phyloP scores from a whole-genome alignment of 2,329 filamentous ascomycete species.

The Paecilomyces sp. region DNA sequence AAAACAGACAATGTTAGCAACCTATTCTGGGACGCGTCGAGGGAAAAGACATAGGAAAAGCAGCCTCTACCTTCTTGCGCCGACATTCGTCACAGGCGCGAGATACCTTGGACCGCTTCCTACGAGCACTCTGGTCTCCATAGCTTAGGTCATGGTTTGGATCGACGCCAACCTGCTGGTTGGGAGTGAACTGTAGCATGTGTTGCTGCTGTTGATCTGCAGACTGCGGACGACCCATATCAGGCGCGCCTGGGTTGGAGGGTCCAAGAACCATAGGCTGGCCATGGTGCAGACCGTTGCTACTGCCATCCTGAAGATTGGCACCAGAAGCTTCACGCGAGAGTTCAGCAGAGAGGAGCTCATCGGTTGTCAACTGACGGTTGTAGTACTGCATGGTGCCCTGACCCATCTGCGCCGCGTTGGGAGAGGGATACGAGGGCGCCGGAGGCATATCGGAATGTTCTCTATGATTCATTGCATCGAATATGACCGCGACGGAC shows the following conservation, averaged over 20 bases:
- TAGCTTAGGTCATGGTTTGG: conserved; percentile 43
- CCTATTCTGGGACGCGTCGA: conserved; percentile 10
- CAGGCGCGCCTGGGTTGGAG: conserved; percentile 24
- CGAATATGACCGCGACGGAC: conserved; percentile 6
- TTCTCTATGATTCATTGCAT: conserved; percentile 34
- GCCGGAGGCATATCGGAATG: conserved; percentile 36
- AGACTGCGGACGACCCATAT: conserved; percentile 30
- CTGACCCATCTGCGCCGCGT: conserved; percentile 37
- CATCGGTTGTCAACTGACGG: conserved; percentile 40
- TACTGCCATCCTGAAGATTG: conserved; percentile 33
- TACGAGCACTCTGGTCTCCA: conserved; percentile 57
- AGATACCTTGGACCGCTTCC: conserved; percentile 79
- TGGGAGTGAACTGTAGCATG: conserved; percentile 36
- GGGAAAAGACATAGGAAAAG: conserved; percentile 2
- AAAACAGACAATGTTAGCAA: conserved; percentile 12
- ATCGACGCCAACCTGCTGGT: conserved; percentile 38
- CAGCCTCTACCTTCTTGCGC: conserved; percentile 59
- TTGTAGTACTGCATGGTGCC: conserved; percentile 38
- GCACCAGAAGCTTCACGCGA: conserved; percentile 39
- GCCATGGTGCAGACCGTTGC: conserved; percentile 33
- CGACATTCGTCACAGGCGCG: conserved; percentile 84
- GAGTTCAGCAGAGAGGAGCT: conserved; percentile 41
- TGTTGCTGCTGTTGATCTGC: conserved; percentile 34
- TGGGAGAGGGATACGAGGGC: conserved; percentile 38
- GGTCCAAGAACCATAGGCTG: conserved; percentile 33